phyloP scores from a whole-genome alignment of 441 rosid genomes.

The Brassica hybrid region DNA sequence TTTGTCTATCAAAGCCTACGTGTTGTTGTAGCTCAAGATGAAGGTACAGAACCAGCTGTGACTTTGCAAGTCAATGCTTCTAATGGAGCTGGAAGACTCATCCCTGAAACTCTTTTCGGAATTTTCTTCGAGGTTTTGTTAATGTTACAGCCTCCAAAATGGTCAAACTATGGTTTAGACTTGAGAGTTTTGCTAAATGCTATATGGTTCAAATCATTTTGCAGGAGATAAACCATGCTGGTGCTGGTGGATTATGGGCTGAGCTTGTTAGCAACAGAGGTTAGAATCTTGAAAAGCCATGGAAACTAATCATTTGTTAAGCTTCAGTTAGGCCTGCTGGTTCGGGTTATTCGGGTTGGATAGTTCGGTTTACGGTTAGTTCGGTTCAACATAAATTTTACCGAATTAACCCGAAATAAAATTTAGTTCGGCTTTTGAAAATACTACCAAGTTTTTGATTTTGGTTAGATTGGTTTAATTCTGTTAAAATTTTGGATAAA shows the following conservation, averaged over 20 bases:
- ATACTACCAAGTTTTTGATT: not conserved
- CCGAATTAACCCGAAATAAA: not conserved
- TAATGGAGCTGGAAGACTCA: constrained; percentile 41
- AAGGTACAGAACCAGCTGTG: constrained; percentile 51
- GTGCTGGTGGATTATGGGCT: constrained; percentile 92
- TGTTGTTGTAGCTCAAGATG: constrained; percentile 32
- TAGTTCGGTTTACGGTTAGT: not conserved
- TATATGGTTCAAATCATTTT: constrained; percentile 22
- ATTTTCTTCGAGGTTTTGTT: constrained; percentile 78
- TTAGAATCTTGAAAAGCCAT: constrained; percentile 20
- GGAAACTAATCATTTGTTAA: not conserved
- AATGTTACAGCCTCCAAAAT: not conserved
- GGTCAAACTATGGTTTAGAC: not conserved
- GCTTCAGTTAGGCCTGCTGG: not conserved
- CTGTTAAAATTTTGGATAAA: not conserved
- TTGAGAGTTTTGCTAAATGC: not conserved
- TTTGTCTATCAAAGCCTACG: constrained; percentile 54
- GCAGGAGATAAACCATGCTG: constrained; percentile 96
- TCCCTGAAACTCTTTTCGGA: constrained; percentile 85
- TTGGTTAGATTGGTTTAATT: not conserved
- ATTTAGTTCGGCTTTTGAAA: not conserved
- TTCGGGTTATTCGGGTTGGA: not conserved
- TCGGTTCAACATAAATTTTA: no score
- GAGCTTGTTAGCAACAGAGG: constrained; percentile 93
- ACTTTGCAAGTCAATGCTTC: constrained; percentile 63